phyloP scores from a whole-genome alignment of 2,329 filamentous ascomycete species.

The Hyphodiscus sp. region DNA sequence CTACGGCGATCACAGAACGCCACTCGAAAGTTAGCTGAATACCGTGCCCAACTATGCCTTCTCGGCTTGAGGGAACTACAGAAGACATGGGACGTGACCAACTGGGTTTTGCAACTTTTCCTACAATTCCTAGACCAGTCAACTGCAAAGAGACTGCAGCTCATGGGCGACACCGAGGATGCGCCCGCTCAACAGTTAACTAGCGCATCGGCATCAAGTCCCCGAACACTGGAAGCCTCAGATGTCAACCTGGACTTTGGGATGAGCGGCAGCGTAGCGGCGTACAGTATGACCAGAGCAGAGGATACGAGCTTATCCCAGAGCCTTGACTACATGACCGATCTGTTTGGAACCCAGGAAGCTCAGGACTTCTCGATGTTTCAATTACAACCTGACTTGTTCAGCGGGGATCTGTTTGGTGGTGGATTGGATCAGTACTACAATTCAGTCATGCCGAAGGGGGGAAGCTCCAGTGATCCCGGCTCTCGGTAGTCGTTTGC shows the following conservation, averaged over 20 bases:
- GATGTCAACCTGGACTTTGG: background rate
- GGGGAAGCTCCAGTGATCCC: background rate
- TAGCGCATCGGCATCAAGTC: background rate
- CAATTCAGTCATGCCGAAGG: conserved; percentile 1
- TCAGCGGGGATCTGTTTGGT: conserved; percentile 5
- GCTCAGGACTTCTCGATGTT: conserved; percentile 11
- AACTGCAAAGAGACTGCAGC: conserved; percentile 33
- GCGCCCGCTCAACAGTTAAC: background rate
- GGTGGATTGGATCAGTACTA: conserved; percentile 11
- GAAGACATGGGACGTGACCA: conserved; percentile 43
- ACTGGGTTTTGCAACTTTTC: conserved; percentile 42
- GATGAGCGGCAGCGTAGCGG: background rate
- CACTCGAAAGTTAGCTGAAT: conserved; percentile 39
- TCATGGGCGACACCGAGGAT: conserved; percentile 1
- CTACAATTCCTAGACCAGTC: conserved; percentile 41
- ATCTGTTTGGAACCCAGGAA: conserved; percentile 8
- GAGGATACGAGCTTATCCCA: background rate
- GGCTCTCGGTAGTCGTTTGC: background rate
- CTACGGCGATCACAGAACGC: conserved; percentile 33
- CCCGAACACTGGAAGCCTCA: background rate
- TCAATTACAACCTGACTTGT: conserved; percentile 9
- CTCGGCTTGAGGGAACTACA: conserved; percentile 42
- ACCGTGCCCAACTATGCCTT: conserved; percentile 41
- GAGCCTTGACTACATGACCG: conserved; percentile 1
- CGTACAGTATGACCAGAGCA: background rate